Percentiles rank a stretch among this genome's conserved stretches.
Evolutionary conservation across 2,329 filamentous ascomycete species (phyloP).

Genomic region (Alternaria alternata): DNA sequence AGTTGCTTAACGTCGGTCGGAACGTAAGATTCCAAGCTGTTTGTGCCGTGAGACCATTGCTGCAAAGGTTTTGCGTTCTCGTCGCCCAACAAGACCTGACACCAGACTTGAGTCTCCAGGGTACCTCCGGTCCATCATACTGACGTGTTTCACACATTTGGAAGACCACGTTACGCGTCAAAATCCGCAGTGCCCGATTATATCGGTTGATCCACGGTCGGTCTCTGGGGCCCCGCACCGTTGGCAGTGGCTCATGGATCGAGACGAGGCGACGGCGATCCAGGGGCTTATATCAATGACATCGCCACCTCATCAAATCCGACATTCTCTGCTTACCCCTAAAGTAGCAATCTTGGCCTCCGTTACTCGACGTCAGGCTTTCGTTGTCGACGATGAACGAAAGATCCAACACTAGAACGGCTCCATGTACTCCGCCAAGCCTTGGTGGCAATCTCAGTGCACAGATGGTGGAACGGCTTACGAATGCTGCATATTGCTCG

Average conservation of each 20-base stretch:
- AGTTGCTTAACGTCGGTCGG: slow-evolving; percentile 19
- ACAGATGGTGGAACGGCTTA: slow-evolving; percentile 14
- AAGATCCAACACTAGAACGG: neutral
- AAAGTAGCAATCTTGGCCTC: neutral
- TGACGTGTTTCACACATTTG: slow-evolving; percentile 18
- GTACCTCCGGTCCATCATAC: slow-evolving; percentile 12
- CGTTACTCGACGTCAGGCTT: neutral
- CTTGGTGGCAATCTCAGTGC: slow-evolving; percentile 8
- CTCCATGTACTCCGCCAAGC: slow-evolving; percentile 11
- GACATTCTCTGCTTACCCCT: slow-evolving; percentile 2
- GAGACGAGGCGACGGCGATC: slow-evolving; percentile 26
- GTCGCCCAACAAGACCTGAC: slow-evolving; percentile 1
- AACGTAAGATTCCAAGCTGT: slow-evolving; percentile 6
- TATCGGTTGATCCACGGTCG: slow-evolving; percentile 25
- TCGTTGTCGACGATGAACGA: neutral
- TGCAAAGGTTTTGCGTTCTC: slow-evolving; percentile 1
- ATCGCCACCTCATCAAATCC: slow-evolving; percentile 12
- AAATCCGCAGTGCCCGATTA: slow-evolving; percentile 14
- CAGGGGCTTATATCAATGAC: slow-evolving; percentile 24
- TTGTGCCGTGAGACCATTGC: slow-evolving; percentile 1
- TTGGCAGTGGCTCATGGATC: slow-evolving; percentile 26
- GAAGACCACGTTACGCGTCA: slow-evolving; percentile 23
- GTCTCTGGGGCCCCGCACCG: slow-evolving; percentile 39
- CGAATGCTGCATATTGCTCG: slow-evolving; percentile 10
- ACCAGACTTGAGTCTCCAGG: slow-evolving; percentile 5